These are phyloP conservation scores for Coemansia biformis DNA, from an alignment of 192 early-diverging fungal genomes.

Conservation along the genomic window DNA sequence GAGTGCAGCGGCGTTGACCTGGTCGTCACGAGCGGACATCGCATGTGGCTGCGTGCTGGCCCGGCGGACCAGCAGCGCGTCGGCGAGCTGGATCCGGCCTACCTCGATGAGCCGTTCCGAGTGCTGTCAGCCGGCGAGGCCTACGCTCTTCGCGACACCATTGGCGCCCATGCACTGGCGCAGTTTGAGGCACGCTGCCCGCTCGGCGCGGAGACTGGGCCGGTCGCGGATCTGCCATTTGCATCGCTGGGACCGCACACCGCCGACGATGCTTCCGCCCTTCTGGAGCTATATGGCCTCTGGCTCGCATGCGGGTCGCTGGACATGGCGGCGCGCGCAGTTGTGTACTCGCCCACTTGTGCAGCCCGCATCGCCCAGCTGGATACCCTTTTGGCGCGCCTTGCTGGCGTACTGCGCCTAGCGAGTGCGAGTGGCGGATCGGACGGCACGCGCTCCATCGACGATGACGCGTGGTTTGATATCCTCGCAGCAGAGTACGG, in stretches of 20 bases:
- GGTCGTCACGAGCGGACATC: conserved; percentile 17
- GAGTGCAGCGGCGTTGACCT: conserved; percentile 6
- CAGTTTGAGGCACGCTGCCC: conserved; percentile 24
- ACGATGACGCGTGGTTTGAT: too few relatives aligned
- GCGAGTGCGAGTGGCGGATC: too few relatives aligned
- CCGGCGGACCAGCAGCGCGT: neutral
- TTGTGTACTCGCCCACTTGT: neutral
- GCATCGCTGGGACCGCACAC: conserved; percentile 5
- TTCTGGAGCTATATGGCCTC: conserved; percentile 27
- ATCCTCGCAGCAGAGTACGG: conserved; percentile 1
- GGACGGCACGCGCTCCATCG: too few relatives aligned
- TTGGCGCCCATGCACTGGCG: conserved; percentile 11
- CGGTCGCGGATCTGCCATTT: conserved; percentile 3
- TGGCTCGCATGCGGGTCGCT: conserved; percentile 16
- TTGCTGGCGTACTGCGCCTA: conserved; percentile 4
- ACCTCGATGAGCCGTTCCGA: neutral
- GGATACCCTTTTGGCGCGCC: too few relatives aligned
- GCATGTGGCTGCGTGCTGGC: conserved; percentile 19
- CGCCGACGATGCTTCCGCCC: conserved; percentile 9
- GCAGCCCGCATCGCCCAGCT: too few relatives aligned
- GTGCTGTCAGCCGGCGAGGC: conserved; percentile 8
- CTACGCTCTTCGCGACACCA: conserved; percentile 5
- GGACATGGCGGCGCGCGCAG: neutral
- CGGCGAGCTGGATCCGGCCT: neutral
- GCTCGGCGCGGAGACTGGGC: conserved; percentile 1